Percentiles rank a stretch among this genome's conserved stretches.
Evolutionary conservation across 2,329 filamentous ascomycete genomes (phyloP).

Genomic region (Geosmithia flava): DNA sequence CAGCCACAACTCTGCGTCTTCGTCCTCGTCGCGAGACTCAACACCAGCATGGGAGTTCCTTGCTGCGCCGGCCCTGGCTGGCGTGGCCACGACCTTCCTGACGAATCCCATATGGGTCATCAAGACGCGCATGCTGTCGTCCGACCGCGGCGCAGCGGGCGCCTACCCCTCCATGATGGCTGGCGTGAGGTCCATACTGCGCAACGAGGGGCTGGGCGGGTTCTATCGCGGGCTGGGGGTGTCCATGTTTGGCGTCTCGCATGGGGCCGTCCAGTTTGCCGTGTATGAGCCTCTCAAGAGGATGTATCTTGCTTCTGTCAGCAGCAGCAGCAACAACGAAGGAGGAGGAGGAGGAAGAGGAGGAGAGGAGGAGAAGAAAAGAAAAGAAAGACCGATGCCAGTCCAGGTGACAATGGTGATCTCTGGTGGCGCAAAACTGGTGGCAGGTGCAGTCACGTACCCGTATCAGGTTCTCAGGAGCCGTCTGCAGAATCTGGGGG

Average conservation of each 20-base stretch:
- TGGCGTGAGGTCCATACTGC: slow-evolving; percentile 55
- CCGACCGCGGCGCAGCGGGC: slow-evolving; percentile 57
- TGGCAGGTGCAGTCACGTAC: slow-evolving; percentile 84
- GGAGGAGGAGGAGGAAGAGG: not conserved
- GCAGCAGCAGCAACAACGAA: not conserved
- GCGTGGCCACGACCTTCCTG: slow-evolving; percentile 63
- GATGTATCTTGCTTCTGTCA: slow-evolving; percentile 36
- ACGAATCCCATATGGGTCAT: slow-evolving; percentile 98
- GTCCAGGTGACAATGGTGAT: slow-evolving; percentile 72
- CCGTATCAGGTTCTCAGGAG: slow-evolving; percentile 89
- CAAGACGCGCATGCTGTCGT: slow-evolving; percentile 93
- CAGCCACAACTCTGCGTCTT: slow-evolving; percentile 12
- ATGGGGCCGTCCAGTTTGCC: slow-evolving; percentile 91
- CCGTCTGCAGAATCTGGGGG: slow-evolving; percentile 80
- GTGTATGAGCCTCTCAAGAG: slow-evolving; percentile 68
- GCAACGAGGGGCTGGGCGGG: slow-evolving; percentile 60
- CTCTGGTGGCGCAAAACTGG: slow-evolving; percentile 70
- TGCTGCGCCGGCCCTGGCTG: slow-evolving; percentile 56
- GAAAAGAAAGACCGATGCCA: slow-evolving; percentile 26
- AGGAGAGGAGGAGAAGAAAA: not conserved
- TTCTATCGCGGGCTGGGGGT: slow-evolving; percentile 84
- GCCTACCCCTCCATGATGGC: slow-evolving; percentile 71
- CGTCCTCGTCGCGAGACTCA: too few species aligned
- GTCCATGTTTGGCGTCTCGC: slow-evolving; percentile 73
- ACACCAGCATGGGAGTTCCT: slow-evolving; percentile 77